phyloP scores from a whole-genome alignment of 106 monocot species.

The Chionographis japonica region DNA sequence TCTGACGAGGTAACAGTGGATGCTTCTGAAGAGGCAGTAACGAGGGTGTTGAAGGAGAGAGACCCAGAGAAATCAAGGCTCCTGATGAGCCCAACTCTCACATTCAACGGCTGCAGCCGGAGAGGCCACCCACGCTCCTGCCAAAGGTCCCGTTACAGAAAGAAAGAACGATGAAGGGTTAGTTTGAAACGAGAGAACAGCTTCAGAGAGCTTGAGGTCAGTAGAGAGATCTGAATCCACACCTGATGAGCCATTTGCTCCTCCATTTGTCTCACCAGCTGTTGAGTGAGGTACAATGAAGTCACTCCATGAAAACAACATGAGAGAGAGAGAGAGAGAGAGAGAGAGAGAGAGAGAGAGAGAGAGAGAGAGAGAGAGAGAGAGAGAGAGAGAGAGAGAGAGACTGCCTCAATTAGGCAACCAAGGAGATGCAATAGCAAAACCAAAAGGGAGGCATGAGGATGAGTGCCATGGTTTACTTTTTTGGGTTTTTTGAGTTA shows the following conservation, averaged over 20 bases:
- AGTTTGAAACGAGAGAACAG: not conserved
- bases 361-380: not conserved
- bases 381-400: no score
- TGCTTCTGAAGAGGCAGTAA: conserved; percentile 26
- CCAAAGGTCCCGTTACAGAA: not conserved
- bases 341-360: no score
- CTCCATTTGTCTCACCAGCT: not conserved
- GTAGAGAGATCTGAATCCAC: not conserved
- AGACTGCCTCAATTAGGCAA: no score
- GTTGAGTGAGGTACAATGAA: not conserved
- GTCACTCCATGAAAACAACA: not conserved
- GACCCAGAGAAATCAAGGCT: conserved; percentile 29
- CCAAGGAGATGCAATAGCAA: no score
- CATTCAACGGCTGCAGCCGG: conserved; percentile 32
- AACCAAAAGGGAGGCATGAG: no score
- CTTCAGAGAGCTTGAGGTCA: not conserved
- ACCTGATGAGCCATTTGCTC: conserved; percentile 9
- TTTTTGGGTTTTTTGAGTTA: no score
- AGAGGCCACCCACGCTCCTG: conserved; percentile 60
- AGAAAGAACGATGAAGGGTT: no score
- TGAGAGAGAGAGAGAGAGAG: not conserved
- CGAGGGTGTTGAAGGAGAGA: conserved; percentile 23
- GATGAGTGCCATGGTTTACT: no score
- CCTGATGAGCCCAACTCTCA: conserved; percentile 17
- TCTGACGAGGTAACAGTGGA: conserved; percentile 33